These are phyloP conservation scores for Metschnikowia reukaufii DNA, from an alignment of 805 yeast genomes.

Conservation along the genomic window DNA sequence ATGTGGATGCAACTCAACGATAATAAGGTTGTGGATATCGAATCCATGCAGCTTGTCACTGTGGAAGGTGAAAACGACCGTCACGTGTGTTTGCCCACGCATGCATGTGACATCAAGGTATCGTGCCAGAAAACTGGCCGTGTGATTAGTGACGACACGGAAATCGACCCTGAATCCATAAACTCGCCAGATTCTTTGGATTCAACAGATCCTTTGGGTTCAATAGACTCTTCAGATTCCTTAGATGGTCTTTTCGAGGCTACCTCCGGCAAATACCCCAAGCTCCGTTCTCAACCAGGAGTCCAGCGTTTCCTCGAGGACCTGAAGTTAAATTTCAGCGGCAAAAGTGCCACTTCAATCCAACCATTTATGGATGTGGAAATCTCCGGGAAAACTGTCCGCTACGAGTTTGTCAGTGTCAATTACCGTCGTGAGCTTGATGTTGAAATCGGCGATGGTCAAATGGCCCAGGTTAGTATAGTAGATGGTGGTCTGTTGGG, in stretches of 20 bases:
- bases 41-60: slow-evolving; percentile 41
- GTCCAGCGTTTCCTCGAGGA: slow-evolving; percentile 39
- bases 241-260: slow-evolving; percentile 22
- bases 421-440: slow-evolving; percentile 47
- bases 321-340: slow-evolving; percentile 43
- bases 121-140: slow-evolving; percentile 39
- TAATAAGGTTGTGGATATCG: slow-evolving; percentile 37
- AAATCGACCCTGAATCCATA: too few relatives aligned
- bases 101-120: slow-evolving; percentile 46
- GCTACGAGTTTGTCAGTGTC: slow-evolving; percentile 46
- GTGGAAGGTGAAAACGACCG: slow-evolving; percentile 47
- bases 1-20: slow-evolving; percentile 50
- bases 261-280: slow-evolving; percentile 26
- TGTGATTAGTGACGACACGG: slow-evolving; percentile 21
- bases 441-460: slow-evolving; percentile 34
- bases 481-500: slow-evolving; percentile 62
- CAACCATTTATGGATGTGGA: slow-evolving; percentile 40
- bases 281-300: slow-evolving; percentile 42
- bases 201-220: slow-evolving; percentile 3
- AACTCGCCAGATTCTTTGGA: background rate
- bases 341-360: slow-evolving; percentile 32
- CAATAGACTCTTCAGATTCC: slow-evolving; percentile 4
- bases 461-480: slow-evolving; percentile 41
- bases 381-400: slow-evolving; percentile 37
- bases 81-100: slow-evolving; percentile 43